A percentile compares a stretch with the other conserved stretches of the same genome.
Conservation (phyloP, 2,329 filamentous ascomycete genomes). For the Stemphylium beticola region DNA sequence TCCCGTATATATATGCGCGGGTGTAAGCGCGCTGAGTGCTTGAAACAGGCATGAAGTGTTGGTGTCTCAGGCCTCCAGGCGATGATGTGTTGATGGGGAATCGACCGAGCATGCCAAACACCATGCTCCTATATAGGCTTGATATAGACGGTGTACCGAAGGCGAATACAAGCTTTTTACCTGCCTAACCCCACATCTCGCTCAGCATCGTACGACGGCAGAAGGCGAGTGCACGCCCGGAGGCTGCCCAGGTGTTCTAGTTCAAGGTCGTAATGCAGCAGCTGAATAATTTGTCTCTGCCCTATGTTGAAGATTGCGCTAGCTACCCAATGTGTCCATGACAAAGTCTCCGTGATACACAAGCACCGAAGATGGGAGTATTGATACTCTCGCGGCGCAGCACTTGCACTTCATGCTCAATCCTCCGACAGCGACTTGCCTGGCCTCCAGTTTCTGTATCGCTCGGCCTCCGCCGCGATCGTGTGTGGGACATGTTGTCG, state of each 20-base stretch:
- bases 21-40: neutral
- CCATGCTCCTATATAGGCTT: neutral
- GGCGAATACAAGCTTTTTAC: conserved; percentile 4
- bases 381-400: neutral
- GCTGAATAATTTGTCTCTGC: neutral
- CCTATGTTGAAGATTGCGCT: neutral
- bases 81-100: conserved; percentile 1
- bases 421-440: conserved; percentile 39
- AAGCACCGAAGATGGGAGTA: neutral
- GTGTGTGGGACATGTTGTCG: conserved; percentile 51
- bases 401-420: conserved; percentile 2
- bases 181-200: conserved; percentile 2
- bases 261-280: neutral
- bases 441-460: conserved; percentile 51
- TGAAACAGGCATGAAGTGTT: conserved; percentile 6
- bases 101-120: conserved; percentile 1
- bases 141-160: neutral
- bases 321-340: neutral
- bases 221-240: neutral
- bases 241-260: neutral
- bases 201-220: neutral
- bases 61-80: neutral
- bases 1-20: neutral
- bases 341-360: neutral
- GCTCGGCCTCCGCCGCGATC: conserved; percentile 52